Conservation (phyloP, 345 rosid species). For the Crucihimalaya himalaica region DNA sequence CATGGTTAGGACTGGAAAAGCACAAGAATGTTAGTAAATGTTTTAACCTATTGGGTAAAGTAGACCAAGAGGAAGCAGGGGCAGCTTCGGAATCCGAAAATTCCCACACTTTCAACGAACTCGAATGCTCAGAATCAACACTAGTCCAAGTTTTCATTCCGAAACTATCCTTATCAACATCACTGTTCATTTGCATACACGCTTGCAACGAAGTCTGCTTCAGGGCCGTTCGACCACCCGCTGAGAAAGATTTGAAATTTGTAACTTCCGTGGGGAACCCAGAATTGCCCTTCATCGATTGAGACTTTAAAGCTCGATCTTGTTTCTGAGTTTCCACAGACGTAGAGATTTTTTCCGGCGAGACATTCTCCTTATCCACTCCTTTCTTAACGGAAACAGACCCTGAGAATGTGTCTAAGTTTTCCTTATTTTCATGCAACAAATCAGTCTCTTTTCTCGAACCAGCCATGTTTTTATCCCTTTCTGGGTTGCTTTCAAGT, state of each 20-base stretch:
- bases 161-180: constrained; percentile 53
- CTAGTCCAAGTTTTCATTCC: constrained; percentile 62
- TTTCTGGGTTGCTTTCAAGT: constrained; percentile 26
- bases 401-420: constrained; percentile 29
- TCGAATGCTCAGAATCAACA: constrained; percentile 65
- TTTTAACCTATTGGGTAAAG: constrained; percentile 74
- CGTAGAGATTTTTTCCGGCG: constrained; percentile 30
- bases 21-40: neutral
- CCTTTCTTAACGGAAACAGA: constrained; percentile 24
- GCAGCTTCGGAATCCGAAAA: constrained; percentile 93
- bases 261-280: constrained; percentile 41
- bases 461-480: constrained; percentile 29
- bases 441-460: constrained; percentile 27
- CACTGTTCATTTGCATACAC: constrained; percentile 74
- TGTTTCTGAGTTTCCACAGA: constrained; percentile 36
- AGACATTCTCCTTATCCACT: constrained; percentile 50
- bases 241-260: constrained; percentile 57
- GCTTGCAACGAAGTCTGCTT: constrained; percentile 78
- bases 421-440: constrained; percentile 50
- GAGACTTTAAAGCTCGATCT: constrained; percentile 43
- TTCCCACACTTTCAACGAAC: constrained; percentile 82
- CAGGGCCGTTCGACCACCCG: constrained; percentile 53
- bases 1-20: constrained; percentile 4
- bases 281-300: constrained; percentile 45
- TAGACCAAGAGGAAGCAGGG: constrained; percentile 95